Evolutionary conservation across 208 protist species (phyloP).

Genomic region (Trypanosoma congolense): DNA sequence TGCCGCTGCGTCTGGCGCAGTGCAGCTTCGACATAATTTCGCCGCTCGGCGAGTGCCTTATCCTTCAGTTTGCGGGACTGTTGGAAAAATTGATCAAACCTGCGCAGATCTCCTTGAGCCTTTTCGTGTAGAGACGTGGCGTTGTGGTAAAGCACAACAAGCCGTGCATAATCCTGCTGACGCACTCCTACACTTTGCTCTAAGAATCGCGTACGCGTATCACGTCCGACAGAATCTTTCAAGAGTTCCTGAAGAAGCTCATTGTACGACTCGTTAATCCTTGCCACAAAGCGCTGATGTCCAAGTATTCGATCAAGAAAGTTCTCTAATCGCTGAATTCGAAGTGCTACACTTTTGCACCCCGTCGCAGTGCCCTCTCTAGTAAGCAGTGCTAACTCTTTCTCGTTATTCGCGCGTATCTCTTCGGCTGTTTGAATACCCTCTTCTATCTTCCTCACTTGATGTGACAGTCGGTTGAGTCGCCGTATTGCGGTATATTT

Average conservation of each 20-base stretch:
- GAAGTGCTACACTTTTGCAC: constrained; percentile 49
- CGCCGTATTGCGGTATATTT: constrained; percentile 39
- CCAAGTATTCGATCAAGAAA: constrained; percentile 83
- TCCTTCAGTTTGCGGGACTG: constrained; percentile 59
- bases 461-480: constrained; percentile 44
- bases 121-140: constrained; percentile 54
- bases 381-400: background rate
- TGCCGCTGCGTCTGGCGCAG: constrained; percentile 51
- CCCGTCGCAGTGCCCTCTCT: constrained; percentile 25
- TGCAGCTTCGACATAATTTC: constrained; percentile 39
- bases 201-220: constrained; percentile 51
- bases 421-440: constrained; percentile 9
- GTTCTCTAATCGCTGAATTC: constrained; percentile 89
- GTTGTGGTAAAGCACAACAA: constrained; percentile 81
- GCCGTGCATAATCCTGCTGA: constrained; percentile 82
- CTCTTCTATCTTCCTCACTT: constrained; percentile 23
- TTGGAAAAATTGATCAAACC: constrained; percentile 37
- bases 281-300: constrained; percentile 79
- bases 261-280: constrained; percentile 83
- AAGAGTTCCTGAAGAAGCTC: constrained; percentile 73
- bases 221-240: constrained; percentile 56
- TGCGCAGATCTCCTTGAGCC: constrained; percentile 35
- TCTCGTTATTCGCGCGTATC: background rate
- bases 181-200: constrained; percentile 73
- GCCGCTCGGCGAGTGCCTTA: constrained; percentile 67